Evolutionary conservation across 1,284 basidiomycete genomes (phyloP).

Genomic region (Phylloporus sp.): DNA sequence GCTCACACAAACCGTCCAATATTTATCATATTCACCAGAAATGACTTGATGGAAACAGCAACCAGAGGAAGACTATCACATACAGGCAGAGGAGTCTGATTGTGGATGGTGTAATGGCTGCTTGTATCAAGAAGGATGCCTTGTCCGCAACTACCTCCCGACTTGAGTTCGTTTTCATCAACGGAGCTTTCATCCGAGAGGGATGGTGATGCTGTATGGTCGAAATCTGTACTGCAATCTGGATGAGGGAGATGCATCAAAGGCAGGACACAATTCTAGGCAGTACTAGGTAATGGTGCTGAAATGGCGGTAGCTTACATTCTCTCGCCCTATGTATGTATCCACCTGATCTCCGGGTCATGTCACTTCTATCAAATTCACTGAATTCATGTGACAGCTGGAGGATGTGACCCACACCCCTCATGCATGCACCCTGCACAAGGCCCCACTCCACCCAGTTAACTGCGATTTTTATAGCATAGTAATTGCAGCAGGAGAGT

Average conservation of each 20-base stretch:
- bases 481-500: too few species aligned
- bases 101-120: neutral
- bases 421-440: too few species aligned
- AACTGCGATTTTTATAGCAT: too few species aligned
- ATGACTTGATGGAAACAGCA: neutral
- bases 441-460: too few species aligned
- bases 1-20: neutral
- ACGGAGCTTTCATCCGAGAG: neutral
- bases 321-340: neutral
- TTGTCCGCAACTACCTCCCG: neutral
- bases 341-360: neutral
- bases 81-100: neutral
- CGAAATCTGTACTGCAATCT: neutral
- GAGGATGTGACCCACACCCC: too few species aligned
- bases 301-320: neutral
- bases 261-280: neutral
- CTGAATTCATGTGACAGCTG: too few species aligned
- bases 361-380: too few species aligned
- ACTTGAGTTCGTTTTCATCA: too few species aligned
- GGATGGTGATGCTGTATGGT: neutral
- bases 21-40: neutral
- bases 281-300: too few species aligned
- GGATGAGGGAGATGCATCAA: neutral
- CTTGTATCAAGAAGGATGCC: neutral
- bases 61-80: neutral